Base-by-base conservation (phyloP, 768 basidiomycete genomes). In the Pisolithus albus region DNA sequence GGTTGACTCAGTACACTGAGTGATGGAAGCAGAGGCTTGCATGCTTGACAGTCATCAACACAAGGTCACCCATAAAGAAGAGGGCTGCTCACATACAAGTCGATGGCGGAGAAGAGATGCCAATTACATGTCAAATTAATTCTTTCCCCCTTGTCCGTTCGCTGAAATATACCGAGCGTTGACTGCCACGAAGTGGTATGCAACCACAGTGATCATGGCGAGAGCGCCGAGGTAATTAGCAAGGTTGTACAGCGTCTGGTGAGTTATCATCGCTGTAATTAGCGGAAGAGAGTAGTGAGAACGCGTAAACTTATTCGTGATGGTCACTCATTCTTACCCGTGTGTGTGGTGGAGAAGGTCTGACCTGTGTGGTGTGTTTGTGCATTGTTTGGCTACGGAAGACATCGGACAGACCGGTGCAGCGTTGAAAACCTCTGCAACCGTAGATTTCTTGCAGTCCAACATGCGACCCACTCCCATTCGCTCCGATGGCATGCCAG, bases 181-280 rank as follows among this genome's bases (percentile, higher is more conserved):
- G 54, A 95, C 90, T 32, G 89, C 85, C 47, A 97, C 73, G 61
- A 95, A 81, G 72, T 97, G 94, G 69, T 94, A 96, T 44, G 82
- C 79, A 49, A 97, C 84, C 50, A 93, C 86, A 5, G 88, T 83
- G 58, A 91, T 61, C 85, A 97, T 92, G 26, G 94, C 88, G 48
- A 89, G 73, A 36, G 84, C 74, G 36, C 93, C 93, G 16, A 94
- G 82, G 26, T 81, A 73, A 69, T 92, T 93, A 52, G 91, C 86
- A 49, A 95, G 77, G 50, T 79, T 76, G 69, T 89, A 88, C 34
- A 95, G 77, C 6, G 89, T 90, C 54, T 79, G 71, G 68, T 92
- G 83, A 49, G 78, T 81, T 34, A 95, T 93, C 89, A 91, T 93
- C 34, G 34, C 34, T 38, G 53, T 37, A 26, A 40, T 67, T 52